phyloP scores from a whole-genome alignment of 2,329 filamentous ascomycete genomes.

The Pseudogymnoascus sp. region DNA sequence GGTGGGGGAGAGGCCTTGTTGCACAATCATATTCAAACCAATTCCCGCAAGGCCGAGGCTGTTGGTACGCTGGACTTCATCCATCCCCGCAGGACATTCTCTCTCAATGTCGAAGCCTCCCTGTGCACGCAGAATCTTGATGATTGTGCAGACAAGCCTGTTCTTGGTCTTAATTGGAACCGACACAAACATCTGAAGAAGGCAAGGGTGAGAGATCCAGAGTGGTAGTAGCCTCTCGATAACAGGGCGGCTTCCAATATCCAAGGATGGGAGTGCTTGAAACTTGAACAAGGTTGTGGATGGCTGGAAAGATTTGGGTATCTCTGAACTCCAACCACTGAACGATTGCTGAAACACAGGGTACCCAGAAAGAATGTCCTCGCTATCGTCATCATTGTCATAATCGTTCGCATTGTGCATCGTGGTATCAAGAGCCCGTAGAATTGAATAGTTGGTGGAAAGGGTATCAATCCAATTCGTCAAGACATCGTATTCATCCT shows the following conservation, averaged over 20 bases:
- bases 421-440: constrained; percentile 18
- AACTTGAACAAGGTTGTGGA: background rate
- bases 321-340: background rate
- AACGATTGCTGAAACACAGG: constrained; percentile 3
- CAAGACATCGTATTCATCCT: constrained; percentile 33
- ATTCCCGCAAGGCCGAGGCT: constrained; percentile 29
- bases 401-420: constrained; percentile 8
- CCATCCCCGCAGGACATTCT: constrained; percentile 33
- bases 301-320: background rate
- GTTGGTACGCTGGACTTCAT: constrained; percentile 29
- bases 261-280: constrained; percentile 4
- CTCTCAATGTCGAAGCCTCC: constrained; percentile 33
- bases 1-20: background rate
- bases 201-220: constrained; percentile 33
- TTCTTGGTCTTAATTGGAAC: constrained; percentile 31
- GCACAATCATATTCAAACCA: constrained; percentile 26
- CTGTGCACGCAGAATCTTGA: constrained; percentile 35
- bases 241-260: constrained; percentile 11
- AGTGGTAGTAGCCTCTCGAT: constrained; percentile 29
- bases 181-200: constrained; percentile 32
- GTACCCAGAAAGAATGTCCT: constrained; percentile 14
- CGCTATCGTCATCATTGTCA: constrained; percentile 4
- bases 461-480: constrained; percentile 35
- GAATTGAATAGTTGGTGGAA: constrained; percentile 12
- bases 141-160: constrained; percentile 28